Evolutionary conservation across 441 rosid species (phyloP).

Genomic region (Dalechampia spathulata): DNA sequence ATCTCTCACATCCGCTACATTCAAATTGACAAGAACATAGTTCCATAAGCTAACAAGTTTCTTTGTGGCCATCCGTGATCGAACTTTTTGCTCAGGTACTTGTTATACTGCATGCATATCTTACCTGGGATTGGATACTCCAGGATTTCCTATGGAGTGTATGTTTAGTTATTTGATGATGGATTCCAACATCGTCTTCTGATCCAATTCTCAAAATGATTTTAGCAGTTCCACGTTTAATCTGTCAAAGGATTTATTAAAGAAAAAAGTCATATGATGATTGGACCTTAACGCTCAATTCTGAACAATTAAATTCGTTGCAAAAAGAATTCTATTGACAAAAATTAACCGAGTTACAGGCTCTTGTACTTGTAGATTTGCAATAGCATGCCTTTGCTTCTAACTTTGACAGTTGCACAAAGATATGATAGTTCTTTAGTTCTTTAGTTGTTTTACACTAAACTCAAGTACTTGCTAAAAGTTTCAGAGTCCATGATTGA

Average conservation of each 20-base stretch:
- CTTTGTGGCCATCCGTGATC: background rate
- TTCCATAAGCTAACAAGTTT: background rate
- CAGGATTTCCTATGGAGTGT: too few relatives aligned
- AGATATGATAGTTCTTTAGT: background rate
- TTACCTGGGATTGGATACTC: too few relatives aligned
- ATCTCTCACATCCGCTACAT: slow-evolving; percentile 1
- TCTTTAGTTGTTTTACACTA: slow-evolving; percentile 9
- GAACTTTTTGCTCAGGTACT: background rate
- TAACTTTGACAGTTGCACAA: background rate
- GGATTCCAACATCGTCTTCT: too few relatives aligned
- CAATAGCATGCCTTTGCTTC: background rate
- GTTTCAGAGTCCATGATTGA: slow-evolving; percentile 18
- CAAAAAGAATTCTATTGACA: background rate
- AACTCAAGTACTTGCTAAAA: slow-evolving; percentile 26
- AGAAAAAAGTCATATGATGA: too few relatives aligned
- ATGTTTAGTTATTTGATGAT: too few relatives aligned
- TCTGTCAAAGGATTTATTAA: too few relatives aligned
- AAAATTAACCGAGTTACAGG: slow-evolving; percentile 5
- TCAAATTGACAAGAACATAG: background rate
- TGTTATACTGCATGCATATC: background rate
- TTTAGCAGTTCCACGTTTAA: too few relatives aligned
- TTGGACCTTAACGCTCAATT: too few relatives aligned
- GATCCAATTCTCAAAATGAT: too few relatives aligned
- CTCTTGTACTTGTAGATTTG: background rate
- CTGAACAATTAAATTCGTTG: background rate